Base-by-base conservation (phyloP, 2,329 filamentous ascomycete species). In the Remersonia thermophila region DNA sequence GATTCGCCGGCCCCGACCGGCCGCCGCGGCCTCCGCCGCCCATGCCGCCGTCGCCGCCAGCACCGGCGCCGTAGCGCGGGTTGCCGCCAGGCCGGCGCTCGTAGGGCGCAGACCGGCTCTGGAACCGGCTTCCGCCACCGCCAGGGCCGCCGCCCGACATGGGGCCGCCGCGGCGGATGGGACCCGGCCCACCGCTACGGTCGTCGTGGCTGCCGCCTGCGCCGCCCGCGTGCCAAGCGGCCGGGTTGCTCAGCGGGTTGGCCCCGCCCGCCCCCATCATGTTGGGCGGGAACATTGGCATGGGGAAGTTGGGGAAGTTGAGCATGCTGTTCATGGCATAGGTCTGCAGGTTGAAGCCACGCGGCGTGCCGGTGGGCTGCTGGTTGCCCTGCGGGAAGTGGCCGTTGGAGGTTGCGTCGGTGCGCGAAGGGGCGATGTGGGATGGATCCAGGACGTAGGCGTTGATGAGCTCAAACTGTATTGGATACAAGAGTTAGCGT, bases 361-460 rank as follows among this genome's bases (percentile, higher is more conserved):
- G 80, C 26, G 89, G 89, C 5, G 89, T 95, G 31, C 89, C 89
- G 4, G 80, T 75, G 27, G 78, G 76, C 35, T 77, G 71, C 49
- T 89, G 83, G 50, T 81, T 83, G 32, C 75, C 70, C 29, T 85
- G 74, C 1, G 87, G 86, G 67, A 95, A 95, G 60, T 95, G 89
- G 2, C 89, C 89, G 51, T 95, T 95, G 50, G 83, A 93, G 54
- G 93, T 95, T 27, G 87, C 83, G 62, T 98, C 86, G 13, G 87
- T 91, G 39, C 89, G 75, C 9, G 87, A 93, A 1, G 91, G 85
- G 26, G 86, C 86, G 55, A 98, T 95, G 51, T 94, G 89, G 9
- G 89, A 79, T 28, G 91, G 91, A 52, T 98, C 91, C 30, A 94
- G 69, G 23, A 95, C 86, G 53, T 98, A 98, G 20, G 80, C 77